Base-by-base conservation (phyloP, 78 protist species). In the Creolimax fragrantissima region DNA sequence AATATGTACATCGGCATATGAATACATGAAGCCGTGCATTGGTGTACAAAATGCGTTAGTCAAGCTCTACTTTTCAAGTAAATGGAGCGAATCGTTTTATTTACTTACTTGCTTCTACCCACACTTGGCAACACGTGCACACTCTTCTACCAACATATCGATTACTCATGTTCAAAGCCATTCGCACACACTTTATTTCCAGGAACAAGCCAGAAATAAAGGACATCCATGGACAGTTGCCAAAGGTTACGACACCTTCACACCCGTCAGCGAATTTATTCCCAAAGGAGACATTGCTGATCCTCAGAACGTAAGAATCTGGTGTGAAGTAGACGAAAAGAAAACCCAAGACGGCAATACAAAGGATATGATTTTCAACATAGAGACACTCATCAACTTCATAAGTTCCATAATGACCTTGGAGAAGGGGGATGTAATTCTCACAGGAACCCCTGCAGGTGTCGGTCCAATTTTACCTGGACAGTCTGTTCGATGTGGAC, bases 211-310 rank as follows among this genome's bases (percentile, higher is more conserved):
- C 3, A 89, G 86, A 85, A 45, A 92, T 89, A 90, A 85, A 45
- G 96, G 96, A 35, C 90, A 43, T 35, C 96, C 96, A 35, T 94
- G 96, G 96, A 85, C 92, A 2, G 89, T 43, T 17, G 94, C 93
- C 3, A 92, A 94, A 67, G 94, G 96, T 35, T 92, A 41, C 39
- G 96, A 94, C 88, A 94, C 94, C 37, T 94, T 91, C 42, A 5
- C 37, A 17, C 74, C 74, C 11, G 24, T 58, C 32, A 44, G 92
- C 7, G 88, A 7, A 24, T 81, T 94, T 44, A 89, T 94, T 5
- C 43, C 37, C 24, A 47, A 84, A 47, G 81, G 67, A 41, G 67
- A 3, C 41, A n/a, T 83, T 90, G 43, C 41, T 4, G 37, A 67
- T 43, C 90, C 58, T 35, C 43, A 42, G 36, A 81, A 17, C 39